Percentiles rank a stretch among this genome's conserved stretches.
Conservation (phyloP, 164 flowering plant genomes). For the Protea cynaroides region DNA sequence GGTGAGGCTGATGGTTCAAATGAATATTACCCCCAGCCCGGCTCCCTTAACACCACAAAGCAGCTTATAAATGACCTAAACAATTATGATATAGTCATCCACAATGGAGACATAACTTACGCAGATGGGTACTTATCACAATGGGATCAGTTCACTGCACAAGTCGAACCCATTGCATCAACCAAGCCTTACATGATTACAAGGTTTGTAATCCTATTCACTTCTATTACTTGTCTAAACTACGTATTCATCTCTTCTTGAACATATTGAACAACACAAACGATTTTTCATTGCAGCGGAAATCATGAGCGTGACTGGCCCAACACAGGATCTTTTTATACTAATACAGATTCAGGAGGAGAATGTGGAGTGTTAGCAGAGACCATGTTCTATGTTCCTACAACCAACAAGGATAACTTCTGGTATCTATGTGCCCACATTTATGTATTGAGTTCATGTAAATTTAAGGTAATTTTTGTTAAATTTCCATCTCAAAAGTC, state of each 20-base stretch:
- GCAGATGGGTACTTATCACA: slow-evolving; percentile 48
- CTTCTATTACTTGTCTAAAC: too few species aligned
- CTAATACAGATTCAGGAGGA: slow-evolving; percentile 40
- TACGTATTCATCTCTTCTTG: background rate
- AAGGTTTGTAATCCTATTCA: slow-evolving; percentile 19
- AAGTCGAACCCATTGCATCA: slow-evolving; percentile 44
- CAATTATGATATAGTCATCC: slow-evolving; percentile 36
- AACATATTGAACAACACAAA: background rate
- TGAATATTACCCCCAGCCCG: slow-evolving; percentile 33
- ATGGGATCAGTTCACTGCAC: slow-evolving; percentile 48
- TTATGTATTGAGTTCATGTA: too few species aligned
- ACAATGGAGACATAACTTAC: slow-evolving; percentile 41
- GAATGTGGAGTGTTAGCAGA: slow-evolving; percentile 43
- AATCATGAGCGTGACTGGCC: slow-evolving; percentile 51
- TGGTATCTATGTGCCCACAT: slow-evolving; percentile 18
- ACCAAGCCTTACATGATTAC: slow-evolving; percentile 41
- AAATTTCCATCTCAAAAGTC: too few species aligned
- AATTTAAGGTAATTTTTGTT: too few species aligned
- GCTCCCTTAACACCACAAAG: slow-evolving; percentile 35
- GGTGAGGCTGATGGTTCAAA: slow-evolving; percentile 37
- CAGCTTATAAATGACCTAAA: slow-evolving; percentile 30
- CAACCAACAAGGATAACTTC: slow-evolving; percentile 35
- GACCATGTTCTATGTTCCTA: slow-evolving; percentile 43
- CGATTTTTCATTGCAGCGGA: slow-evolving; percentile 19
- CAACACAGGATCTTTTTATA: slow-evolving; percentile 38